Evolutionary conservation across 352 stramenopile genomes (phyloP), one percentile per base, ranked within the genome.

Genomic region (Globisporangium orthogonon): DNA sequence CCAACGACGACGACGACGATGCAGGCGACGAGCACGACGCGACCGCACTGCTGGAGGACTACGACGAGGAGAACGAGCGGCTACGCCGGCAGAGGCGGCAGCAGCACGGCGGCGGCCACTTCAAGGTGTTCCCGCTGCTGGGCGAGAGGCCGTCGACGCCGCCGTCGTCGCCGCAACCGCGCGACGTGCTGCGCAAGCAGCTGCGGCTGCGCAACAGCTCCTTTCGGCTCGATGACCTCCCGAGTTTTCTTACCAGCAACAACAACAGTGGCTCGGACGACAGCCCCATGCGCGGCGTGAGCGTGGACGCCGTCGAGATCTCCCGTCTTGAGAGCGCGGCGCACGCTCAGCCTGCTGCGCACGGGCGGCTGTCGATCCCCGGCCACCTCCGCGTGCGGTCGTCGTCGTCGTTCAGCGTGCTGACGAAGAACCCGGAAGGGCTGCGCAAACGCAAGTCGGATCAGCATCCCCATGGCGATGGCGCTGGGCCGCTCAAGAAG

Each of bases 391-490:
- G 74, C 3, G 61, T 71, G 31, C 56, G 50, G 4, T 62, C 56
- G 14, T 45, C 67, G 53, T 83, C 79, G 44, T 69, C 76, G 9
- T 85, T 87, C 53, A 83, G 66, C 60, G 70, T 84, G 51, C 63
- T 87, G 18, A 86, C 58, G 35, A 84, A 83, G 54, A 82, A 76
- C 29, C 80, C 80, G 1, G 80, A 90, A 58, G 81, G 83, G 5
- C 60, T 91, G 46, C 71, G 78, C 13, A 93, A 93, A 64, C 77
- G 83, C 49, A 92, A 92, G 64, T 90, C 77, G 33, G 62, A 76
- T 23, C 72, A 68, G 7, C 66, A 71, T 7, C 7, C 43, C 2
- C n/a, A 28, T 1, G 43, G 52, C 2, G 31, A 48, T 15, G 48
- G 58, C 15, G 54, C 59, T 9, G 45, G 64, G 49, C 59, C 73